Conservation (phyloP, 1,284 basidiomycete genomes). For the Apiotrichum siamense region DNA sequence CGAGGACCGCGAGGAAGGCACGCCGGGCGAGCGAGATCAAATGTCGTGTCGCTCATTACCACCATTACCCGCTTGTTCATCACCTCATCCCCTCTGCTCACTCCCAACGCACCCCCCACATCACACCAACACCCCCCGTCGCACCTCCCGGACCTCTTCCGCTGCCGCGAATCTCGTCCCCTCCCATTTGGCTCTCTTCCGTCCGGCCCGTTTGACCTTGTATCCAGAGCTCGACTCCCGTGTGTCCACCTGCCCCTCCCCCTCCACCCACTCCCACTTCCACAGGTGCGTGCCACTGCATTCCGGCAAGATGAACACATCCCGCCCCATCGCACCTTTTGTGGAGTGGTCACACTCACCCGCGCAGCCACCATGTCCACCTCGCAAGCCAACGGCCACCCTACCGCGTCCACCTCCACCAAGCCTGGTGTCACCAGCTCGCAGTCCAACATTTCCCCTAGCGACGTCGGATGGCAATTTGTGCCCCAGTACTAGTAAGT, state of each 20-base stretch:
- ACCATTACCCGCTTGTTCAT: neutral
- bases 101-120: neutral
- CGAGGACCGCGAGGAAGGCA: no score
- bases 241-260: neutral
- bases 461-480: conserved; percentile 85
- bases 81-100: neutral
- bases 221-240: neutral
- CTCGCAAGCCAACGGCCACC: conserved; percentile 30
- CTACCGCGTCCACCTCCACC: conserved; percentile 17
- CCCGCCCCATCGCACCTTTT: neutral
- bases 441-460: conserved; percentile 22
- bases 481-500: conserved; percentile 82
- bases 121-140: neutral
- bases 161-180: no score
- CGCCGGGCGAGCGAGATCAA: no score
- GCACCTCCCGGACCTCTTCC: no score
- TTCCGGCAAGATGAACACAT: no score
- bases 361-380: conserved; percentile 24
- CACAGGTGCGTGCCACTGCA: no score
- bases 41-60: neutral
- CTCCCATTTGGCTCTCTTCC: no score
- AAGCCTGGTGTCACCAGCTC: conserved; percentile 6
- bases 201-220: no score
- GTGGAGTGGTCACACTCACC: neutral
- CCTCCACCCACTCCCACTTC: neutral